Conservation (phyloP, 176 grass and related monocot genomes). For the Stipa capillata region DNA sequence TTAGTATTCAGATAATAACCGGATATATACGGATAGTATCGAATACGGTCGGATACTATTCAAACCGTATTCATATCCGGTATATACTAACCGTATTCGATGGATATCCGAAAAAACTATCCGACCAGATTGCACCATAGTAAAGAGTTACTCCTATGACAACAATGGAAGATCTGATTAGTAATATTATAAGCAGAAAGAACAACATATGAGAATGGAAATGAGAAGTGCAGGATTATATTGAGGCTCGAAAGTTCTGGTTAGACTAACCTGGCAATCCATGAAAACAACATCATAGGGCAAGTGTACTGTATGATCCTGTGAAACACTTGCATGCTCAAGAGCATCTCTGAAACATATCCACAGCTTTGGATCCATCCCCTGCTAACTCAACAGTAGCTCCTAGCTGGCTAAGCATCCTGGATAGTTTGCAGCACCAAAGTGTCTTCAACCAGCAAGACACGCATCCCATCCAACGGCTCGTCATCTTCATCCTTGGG, state of each 20-base stretch:
- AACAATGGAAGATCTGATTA: neutral
- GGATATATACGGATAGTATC: too few relatives aligned
- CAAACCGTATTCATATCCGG: too few relatives aligned
- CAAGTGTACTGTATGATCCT: neutral
- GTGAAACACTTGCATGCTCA: neutral
- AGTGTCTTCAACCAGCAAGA: slow-evolving; percentile 66
- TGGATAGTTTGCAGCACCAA: slow-evolving; percentile 32
- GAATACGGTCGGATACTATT: too few relatives aligned
- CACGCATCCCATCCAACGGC: slow-evolving; percentile 36
- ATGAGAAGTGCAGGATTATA: neutral
- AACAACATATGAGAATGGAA: neutral
- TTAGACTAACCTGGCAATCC: slow-evolving; percentile 56
- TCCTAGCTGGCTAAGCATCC: slow-evolving; percentile 36
- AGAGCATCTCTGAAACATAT: slow-evolving; percentile 53
- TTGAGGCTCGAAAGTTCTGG: neutral
- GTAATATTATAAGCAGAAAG: neutral
- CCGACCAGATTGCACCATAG: too few relatives aligned
- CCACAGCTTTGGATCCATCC: slow-evolving; percentile 47
- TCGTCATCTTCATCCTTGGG: slow-evolving; percentile 21
- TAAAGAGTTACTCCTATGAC: too few relatives aligned
- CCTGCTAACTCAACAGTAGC: slow-evolving; percentile 38
- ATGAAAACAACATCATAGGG: slow-evolving; percentile 58
- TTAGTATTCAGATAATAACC: too few relatives aligned
- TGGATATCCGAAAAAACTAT: too few relatives aligned
- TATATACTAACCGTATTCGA: too few relatives aligned